Conservation (phyloP, 352 stramenopile species). For the Albugo laibachii region DNA sequence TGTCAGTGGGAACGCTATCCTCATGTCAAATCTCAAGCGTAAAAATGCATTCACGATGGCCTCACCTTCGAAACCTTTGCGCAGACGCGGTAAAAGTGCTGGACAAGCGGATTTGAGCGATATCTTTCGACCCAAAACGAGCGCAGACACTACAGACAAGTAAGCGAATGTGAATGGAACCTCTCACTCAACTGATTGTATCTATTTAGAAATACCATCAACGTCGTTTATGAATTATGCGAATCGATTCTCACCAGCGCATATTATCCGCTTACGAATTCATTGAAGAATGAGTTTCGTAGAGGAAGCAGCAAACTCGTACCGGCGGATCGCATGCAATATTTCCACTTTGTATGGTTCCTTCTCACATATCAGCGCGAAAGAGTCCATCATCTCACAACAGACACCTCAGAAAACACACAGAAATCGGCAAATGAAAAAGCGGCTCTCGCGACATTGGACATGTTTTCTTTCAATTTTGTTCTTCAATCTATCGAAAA, state of each 20-base stretch:
- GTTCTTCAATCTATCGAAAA: constrained; percentile 76
- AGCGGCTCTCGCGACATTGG: constrained; percentile 57
- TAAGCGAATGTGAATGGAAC: constrained; percentile 10
- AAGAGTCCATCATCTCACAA: constrained; percentile 51
- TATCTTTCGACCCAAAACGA: constrained; percentile 47
- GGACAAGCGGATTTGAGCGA: constrained; percentile 36
- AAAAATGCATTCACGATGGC: no score
- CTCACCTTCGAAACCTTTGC: no score
- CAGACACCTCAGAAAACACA: constrained; percentile 30
- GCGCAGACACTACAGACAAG: constrained; percentile 35
- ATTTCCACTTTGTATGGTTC: constrained; percentile 78
- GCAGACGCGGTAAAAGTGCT: no score
- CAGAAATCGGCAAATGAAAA: constrained; percentile 45
- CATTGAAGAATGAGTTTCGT: constrained; percentile 72
- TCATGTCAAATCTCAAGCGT: no score
- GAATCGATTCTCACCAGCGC: constrained; percentile 51
- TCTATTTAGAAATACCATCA: constrained; percentile 25
- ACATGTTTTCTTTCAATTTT: constrained; percentile 86
- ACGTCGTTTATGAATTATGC: constrained; percentile 47
- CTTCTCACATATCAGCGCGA: constrained; percentile 63
- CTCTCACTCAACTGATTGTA: constrained; percentile 1
- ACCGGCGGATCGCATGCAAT: constrained; percentile 68
- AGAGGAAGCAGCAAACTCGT: constrained; percentile 68
- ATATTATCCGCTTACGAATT: constrained; percentile 73
- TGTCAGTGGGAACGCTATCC: no score